Evolutionary conservation across 1,139 yeast species (phyloP), one percentile per base, ranked within the genome.

Genomic region (Sugiyamaella novakii): DNA sequence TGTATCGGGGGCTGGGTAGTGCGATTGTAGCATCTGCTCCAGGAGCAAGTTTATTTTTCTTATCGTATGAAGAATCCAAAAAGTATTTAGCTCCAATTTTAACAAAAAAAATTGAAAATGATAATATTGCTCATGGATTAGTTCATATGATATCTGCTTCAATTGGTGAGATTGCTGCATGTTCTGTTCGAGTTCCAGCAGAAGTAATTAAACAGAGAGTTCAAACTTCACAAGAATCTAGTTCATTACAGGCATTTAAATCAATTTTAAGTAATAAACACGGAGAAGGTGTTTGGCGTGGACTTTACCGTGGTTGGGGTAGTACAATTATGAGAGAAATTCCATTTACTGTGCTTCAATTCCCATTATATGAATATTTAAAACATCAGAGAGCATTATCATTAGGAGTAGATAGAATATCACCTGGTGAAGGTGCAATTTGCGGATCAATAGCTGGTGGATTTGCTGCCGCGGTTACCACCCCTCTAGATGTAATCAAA

Each of bases 361-460:
- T 91, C 70, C 98, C 98, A 1, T 69, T 94, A 28, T 92, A 92
- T 64, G 99, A 92, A 66, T 80, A 74, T 66, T 67, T 92, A 58
- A 94, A 92, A 72, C 67, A 69, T 44, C 78, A 85, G 81, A 73
- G 79, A 11, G 63, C 66, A 2, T 53, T 58, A 4, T 66, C 70
- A 30, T 67, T 70, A 21, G 66, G 67, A 7, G 57, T 64, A 4
- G 70, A 64, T 8, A 69, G 67, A 11, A 72, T 82, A 3, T 71
- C 84, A 5, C 82, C 89, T 1, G 70, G 79, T 56, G 85, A 84
- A 62, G 96, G 97, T n/a, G 94, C 97, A 0, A 55, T 89, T 0
- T 89, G 98, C 67, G 99, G 99, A 3, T 86, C 95, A 8, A 67
- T 89, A 21, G 98, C 98, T 0, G 98, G 98, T 24, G 97, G 94